Base-by-base conservation (phyloP, 23 red algal genomes). In the Pyropia haitanensis region DNA sequence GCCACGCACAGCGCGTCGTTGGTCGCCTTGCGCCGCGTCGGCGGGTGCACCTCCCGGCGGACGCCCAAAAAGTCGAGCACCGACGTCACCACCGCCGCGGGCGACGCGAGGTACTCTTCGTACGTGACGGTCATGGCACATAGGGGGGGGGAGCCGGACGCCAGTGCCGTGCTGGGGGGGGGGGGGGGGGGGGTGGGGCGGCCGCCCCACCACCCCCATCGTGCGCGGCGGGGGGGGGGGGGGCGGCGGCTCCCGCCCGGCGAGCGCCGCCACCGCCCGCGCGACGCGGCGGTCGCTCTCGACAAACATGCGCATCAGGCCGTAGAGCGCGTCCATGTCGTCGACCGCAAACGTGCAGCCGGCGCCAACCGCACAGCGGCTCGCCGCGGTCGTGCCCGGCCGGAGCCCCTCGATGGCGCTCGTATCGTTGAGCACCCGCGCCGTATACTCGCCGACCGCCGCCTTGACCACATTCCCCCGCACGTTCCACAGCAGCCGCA, bases 381-480 rank as follows among this genome's bases (percentile, higher is more conserved):
- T 8, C 1, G 65, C 49, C 27, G 25, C 57, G 62, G 67, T 77
- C 1, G 46, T 25, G 14, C 58, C 17, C 22, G 71, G 20, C 21
- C 61, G 28, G 18, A 88, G 49, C 39, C 82, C 82, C 27, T 79
- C 82, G 32, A 67, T 76, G 13, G 82, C 64, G 4, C 58, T 51
- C 18, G 20, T 22, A 18, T 76, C 70, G 5, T 68, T 68, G 14
- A 70, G 39, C 51, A 31, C 58, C 16, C 10, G 22, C 16, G 71
- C 75, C 39, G 66, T 27, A 49, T 88, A 88, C 49, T 78, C 63
- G 1, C 70, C 70, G 4, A 88, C 58, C 16, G 65, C 68, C 24
- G 71, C 66, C 29, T 88, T 88, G 24, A 88, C 53, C 58, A 88
- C 25, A 46, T 88, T 88, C 4, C 65, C 64, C 14, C 82, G 82